Percentiles rank a stretch among this genome's conserved stretches.
Evolutionary conservation across 768 basidiomycete species (phyloP).

Genomic region (Pulveroboletus sp.): DNA sequence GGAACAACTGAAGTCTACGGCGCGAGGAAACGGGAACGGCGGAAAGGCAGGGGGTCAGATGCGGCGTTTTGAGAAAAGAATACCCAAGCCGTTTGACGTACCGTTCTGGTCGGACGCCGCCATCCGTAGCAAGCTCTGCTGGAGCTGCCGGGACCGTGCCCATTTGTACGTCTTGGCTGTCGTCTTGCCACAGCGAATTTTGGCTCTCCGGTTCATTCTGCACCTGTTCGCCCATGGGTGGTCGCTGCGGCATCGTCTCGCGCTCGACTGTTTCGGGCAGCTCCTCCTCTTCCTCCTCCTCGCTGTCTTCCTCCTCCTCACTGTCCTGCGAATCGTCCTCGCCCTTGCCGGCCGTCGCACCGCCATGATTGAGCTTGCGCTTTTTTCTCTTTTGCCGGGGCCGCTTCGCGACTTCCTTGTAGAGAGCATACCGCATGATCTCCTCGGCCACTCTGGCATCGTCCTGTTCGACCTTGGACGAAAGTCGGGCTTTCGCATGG

Average conservation of each 20-base stretch:
- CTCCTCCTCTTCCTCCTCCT: slow-evolving; percentile 46
- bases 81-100: slow-evolving; percentile 32
- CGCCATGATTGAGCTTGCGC: slow-evolving; percentile 76
- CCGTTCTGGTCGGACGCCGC: slow-evolving; percentile 55
- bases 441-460: slow-evolving; percentile 91
- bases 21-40: background rate
- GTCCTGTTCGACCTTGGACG: slow-evolving; percentile 72
- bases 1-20: slow-evolving; percentile 74
- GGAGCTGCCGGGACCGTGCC: slow-evolving; percentile 42
- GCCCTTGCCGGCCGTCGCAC: slow-evolving; percentile 47
- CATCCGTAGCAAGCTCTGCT: slow-evolving; percentile 36
- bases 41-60: background rate
- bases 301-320: slow-evolving; percentile 37
- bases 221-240: slow-evolving; percentile 20
- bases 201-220: slow-evolving; percentile 35
- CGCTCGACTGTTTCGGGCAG: slow-evolving; percentile 37
- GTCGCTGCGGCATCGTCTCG: slow-evolving; percentile 46
- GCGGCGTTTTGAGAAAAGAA: background rate
- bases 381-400: slow-evolving; percentile 67
- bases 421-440: slow-evolving; percentile 95
- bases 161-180: slow-evolving; percentile 65
- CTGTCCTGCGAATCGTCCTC: slow-evolving; percentile 42
- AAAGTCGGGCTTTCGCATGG: slow-evolving; percentile 93
- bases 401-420: slow-evolving; percentile 92
- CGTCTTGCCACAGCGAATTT: slow-evolving; percentile 65